Percentiles rank a stretch among this genome's conserved stretches.
These are phyloP conservation scores for Violaceomyces palustris DNA, from an alignment of 1,284 basidiomycete species.

Conservation along the genomic window DNA sequence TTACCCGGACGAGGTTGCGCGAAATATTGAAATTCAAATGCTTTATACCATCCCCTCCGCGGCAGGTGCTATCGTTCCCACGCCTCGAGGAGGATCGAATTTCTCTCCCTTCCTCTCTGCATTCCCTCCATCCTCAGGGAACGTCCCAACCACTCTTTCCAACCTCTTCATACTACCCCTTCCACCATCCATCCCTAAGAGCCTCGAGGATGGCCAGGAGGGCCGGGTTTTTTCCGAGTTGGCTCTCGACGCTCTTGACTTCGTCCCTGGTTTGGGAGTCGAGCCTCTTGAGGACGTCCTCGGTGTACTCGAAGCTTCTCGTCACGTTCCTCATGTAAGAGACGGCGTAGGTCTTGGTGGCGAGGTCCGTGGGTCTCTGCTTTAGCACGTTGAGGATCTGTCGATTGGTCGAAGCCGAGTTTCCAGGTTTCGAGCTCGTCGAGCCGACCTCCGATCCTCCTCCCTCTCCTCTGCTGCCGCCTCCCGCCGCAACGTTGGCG, in stretches of 20 bases:
- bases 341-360: conserved; percentile 46
- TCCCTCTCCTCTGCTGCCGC: too few relatives aligned
- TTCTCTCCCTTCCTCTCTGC: too few relatives aligned
- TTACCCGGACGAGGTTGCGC: too few relatives aligned
- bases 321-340: conserved; percentile 45
- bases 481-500: not conserved
- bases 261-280: conserved; percentile 33
- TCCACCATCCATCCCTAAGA: conserved; percentile 24
- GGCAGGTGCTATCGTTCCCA: too few relatives aligned
- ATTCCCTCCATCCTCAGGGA: too few relatives aligned
- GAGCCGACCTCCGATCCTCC: too few relatives aligned
- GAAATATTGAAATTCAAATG: too few relatives aligned
- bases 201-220: conserved; percentile 32
- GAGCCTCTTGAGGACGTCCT: conserved; percentile 34
- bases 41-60: too few relatives aligned
- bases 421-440: not conserved
- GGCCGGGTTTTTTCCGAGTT: conserved; percentile 16
- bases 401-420: conserved; percentile 11
- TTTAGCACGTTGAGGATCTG: conserved; percentile 45
- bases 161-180: too few relatives aligned
- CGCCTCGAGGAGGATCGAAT: too few relatives aligned
- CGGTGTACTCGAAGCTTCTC: conserved; percentile 44
- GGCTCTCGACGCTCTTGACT: conserved; percentile 18
- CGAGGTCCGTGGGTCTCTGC: conserved; percentile 41
- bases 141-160: too few relatives aligned